Evolutionary conservation across 2,329 filamentous ascomycete species (phyloP), one percentile per base, ranked within the genome.

Genomic region (Tolypocladium amazonense): DNA sequence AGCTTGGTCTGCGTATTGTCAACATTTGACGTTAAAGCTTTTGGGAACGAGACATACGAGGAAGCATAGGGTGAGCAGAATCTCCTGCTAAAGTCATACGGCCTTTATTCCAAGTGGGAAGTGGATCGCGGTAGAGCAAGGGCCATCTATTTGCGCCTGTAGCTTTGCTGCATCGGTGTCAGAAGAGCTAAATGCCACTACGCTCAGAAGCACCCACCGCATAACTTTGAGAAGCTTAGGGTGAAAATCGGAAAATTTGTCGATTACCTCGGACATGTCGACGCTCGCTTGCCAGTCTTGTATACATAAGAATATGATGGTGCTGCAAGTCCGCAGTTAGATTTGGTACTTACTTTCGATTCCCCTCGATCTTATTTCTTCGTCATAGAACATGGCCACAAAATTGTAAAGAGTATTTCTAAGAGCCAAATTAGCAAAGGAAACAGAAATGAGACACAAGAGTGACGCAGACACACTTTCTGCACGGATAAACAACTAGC

Each of bases 51-150:
- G 6, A 66, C 69, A 55, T 61, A 74, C 72, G 72, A 1, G 73
- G 73, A 14, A 75, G 68, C 70, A 74, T 75, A 0, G 73, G 72
- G 59, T 76, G 73, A 0, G 73, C 73, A 0, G 74, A 71, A 52
- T 76, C 74, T 7, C 74, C 74, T 18, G 69, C 68, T 2, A 76
- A 65, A 2, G 69, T 63, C 60, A 75, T 61, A 8, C 65, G 65
- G 0, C 66, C 72, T 41, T 68, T 70, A 18, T 62, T 65, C 73
- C 72, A 76, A 0, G 60, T 69, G 1, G 67, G 58, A 2, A 75
- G 63, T 0, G 73, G 73, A 1, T 63, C 61, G 23, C 73, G 69
- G 55, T 71, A 74, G 0, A 75, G 66, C 4, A 76, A 60, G 1
- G 72, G 70, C 70, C 72, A 75, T 30, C 67, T 67, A 61, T 70